Evolutionary conservation across 2,329 filamentous ascomycete genomes (phyloP).

Genomic region (Xenosphaeropsis pyriputrescens): DNA sequence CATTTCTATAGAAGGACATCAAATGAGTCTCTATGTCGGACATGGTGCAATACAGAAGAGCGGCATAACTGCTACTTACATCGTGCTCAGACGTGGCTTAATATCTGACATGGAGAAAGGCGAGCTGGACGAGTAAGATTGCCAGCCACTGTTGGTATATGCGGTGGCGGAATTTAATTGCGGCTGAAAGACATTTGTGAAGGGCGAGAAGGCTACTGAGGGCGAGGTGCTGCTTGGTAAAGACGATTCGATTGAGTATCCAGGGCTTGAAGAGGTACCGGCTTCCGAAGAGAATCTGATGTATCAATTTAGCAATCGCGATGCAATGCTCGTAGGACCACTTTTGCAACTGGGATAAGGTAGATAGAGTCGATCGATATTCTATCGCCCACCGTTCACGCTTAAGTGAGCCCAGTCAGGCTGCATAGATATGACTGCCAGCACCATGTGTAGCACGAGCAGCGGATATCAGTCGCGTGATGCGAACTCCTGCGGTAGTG

Average conservation of each 20-base stretch:
- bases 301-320: slow-evolving; percentile 9
- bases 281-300: slow-evolving; percentile 17
- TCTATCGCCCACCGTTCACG: slow-evolving; percentile 1
- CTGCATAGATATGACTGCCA: slow-evolving; percentile 6
- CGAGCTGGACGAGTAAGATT: slow-evolving; percentile 14
- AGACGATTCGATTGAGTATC: slow-evolving; percentile 17
- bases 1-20: slow-evolving; percentile 7
- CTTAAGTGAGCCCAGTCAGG: slow-evolving; percentile 11
- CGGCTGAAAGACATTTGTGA: slow-evolving; percentile 15
- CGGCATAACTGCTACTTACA: slow-evolving; percentile 12
- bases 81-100: slow-evolving; percentile 16
- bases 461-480: slow-evolving; percentile 16
- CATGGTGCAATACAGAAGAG: slow-evolving; percentile 6
- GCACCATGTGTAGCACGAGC: slow-evolving; percentile 8
- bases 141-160: slow-evolving; percentile 12
- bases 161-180: slow-evolving; percentile 16
- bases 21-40: slow-evolving; percentile 3
- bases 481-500: slow-evolving; percentile 8
- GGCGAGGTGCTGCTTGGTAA: slow-evolving; percentile 14
- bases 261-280: slow-evolving; percentile 17
- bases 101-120: slow-evolving; percentile 18
- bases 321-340: not conserved
- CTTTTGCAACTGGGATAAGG: not conserved
- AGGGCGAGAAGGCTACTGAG: slow-evolving; percentile 14
- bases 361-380: not conserved